A percentile compares a stretch with the other conserved stretches of the same genome.
Evolutionary conservation across 768 basidiomycete genomes (phyloP).

Genomic region (Galerina marginata): DNA sequence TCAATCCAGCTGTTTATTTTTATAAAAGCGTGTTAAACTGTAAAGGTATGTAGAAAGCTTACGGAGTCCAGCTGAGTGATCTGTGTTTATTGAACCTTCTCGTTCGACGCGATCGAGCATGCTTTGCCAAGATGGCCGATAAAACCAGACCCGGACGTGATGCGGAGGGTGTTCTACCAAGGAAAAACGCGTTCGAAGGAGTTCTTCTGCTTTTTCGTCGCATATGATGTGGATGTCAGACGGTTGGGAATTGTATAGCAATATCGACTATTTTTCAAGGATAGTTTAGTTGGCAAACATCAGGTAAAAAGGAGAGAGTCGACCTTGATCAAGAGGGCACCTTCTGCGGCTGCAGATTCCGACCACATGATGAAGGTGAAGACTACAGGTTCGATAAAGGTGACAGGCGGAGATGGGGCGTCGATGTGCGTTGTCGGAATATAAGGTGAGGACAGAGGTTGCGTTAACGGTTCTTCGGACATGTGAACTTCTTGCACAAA

Average conservation of each 20-base stretch:
- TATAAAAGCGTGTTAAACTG: background rate
- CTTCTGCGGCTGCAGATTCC: slow-evolving; percentile 45
- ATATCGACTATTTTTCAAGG: slow-evolving; percentile 24
- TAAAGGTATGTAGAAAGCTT: slow-evolving; percentile 20
- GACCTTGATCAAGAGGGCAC: slow-evolving; percentile 27
- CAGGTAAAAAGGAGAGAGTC: no score
- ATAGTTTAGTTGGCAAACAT: no score
- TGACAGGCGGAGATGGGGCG: background rate
- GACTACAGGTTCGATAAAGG: slow-evolving; percentile 36
- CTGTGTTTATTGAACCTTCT: slow-evolving; percentile 49
- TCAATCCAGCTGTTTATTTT: slow-evolving; percentile 45
- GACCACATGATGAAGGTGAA: slow-evolving; percentile 53
- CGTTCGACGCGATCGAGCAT: slow-evolving; percentile 50
- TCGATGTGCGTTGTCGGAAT: background rate
- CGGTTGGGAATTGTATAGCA: slow-evolving; percentile 44
- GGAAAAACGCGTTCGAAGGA: slow-evolving; percentile 42
- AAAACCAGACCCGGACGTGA: slow-evolving; percentile 45
- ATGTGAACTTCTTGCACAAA: slow-evolving; percentile 22
- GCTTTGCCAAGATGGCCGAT: slow-evolving; percentile 42
- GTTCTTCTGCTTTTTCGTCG: slow-evolving; percentile 45
- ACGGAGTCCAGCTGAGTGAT: slow-evolving; percentile 55
- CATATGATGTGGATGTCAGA: slow-evolving; percentile 51
- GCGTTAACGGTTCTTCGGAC: slow-evolving; percentile 6
- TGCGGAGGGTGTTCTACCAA: slow-evolving; percentile 44
- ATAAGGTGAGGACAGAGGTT: background rate